Percentiles rank a stretch among this genome's conserved stretches.
These are phyloP conservation scores for Ordospora colligata DNA, from an alignment of 371 early-diverging fungal species.

Conservation along the genomic window DNA sequence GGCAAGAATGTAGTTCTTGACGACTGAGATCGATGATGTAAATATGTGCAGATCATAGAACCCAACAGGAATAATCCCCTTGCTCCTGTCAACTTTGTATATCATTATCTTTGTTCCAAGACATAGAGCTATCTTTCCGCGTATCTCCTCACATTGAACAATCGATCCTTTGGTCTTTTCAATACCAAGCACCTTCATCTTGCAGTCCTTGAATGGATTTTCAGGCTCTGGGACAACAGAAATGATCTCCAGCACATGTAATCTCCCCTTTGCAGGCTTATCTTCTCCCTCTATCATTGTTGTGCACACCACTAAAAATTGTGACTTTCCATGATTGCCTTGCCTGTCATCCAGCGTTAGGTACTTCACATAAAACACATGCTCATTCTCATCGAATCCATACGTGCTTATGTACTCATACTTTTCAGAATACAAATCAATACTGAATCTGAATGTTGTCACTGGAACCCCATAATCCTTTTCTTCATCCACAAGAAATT, in stretches of 20 bases:
- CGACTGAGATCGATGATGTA: conserved; percentile 37
- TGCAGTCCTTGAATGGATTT: conserved; percentile 37
- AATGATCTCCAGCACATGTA: conserved; percentile 56
- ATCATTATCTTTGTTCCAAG: conserved; percentile 59
- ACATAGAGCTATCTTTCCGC: conserved; percentile 50
- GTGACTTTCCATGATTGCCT: conserved; percentile 25
- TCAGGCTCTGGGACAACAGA: conserved; percentile 49
- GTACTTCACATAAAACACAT: conserved; percentile 38
- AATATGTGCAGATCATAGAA: conserved; percentile 58
- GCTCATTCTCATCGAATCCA: conserved; percentile 40
- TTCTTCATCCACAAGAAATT: background rate
- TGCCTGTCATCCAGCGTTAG: conserved; percentile 44
- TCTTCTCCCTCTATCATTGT: conserved; percentile 59
- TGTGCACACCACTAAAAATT: conserved; percentile 52
- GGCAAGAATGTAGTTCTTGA: conserved; percentile 57
- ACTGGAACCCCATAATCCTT: conserved; percentile 10
- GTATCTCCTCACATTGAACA: conserved; percentile 41
- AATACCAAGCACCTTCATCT: conserved; percentile 50
- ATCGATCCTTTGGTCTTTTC: conserved; percentile 56
- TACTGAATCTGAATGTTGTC: conserved; percentile 2
- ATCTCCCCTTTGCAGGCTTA: conserved; percentile 42
- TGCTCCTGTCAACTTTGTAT: conserved; percentile 55
- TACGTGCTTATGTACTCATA: conserved; percentile 30
- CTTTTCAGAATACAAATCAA: conserved; percentile 4
- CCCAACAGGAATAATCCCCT: conserved; percentile 52